Evolutionary conservation across 441 rosid genomes (phyloP).

Genomic region (Viola pubescens): DNA sequence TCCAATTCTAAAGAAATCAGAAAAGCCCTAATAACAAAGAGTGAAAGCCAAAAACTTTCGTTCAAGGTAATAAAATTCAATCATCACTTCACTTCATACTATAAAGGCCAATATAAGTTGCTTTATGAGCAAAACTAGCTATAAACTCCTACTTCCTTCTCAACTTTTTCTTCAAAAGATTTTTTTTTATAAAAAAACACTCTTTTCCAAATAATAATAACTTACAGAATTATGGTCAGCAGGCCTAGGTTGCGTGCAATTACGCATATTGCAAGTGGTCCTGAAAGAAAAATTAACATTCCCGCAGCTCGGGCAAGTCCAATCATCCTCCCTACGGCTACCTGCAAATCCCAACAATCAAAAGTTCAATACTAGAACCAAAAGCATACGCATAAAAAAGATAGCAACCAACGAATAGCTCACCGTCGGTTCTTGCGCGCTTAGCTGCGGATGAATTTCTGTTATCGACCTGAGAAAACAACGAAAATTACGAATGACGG

Average conservation of each 20-base stretch:
- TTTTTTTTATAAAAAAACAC: too few relatives aligned
- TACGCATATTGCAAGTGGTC: conserved; percentile 98
- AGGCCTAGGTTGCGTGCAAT: conserved; percentile 93
- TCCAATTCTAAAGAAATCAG: neutral
- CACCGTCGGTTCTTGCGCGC: conserved; percentile 98
- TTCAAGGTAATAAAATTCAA: too few relatives aligned
- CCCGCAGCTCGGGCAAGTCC: conserved; percentile 98
- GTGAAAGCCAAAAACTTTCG: neutral
- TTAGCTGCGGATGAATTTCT: conserved; percentile 95
- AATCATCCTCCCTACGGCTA: conserved; percentile 96
- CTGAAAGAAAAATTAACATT: conserved; percentile 94
- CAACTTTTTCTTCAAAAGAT: too few relatives aligned
- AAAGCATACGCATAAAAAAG: neutral
- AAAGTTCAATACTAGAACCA: neutral
- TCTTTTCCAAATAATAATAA: neutral
- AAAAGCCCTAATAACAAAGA: neutral
- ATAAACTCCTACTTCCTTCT: too few relatives aligned
- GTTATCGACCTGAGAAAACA: conserved; percentile 59
- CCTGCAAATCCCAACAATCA: conserved; percentile 31
- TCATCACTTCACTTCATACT: too few relatives aligned
- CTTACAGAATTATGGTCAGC: conserved; percentile 82
- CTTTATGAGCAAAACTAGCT: too few relatives aligned
- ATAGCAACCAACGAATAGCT: neutral
- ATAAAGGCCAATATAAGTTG: too few relatives aligned
- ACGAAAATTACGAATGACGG: neutral